Evolutionary conservation across 257 asterid species (phyloP).

Genomic region (Mitragyna speciosa): DNA sequence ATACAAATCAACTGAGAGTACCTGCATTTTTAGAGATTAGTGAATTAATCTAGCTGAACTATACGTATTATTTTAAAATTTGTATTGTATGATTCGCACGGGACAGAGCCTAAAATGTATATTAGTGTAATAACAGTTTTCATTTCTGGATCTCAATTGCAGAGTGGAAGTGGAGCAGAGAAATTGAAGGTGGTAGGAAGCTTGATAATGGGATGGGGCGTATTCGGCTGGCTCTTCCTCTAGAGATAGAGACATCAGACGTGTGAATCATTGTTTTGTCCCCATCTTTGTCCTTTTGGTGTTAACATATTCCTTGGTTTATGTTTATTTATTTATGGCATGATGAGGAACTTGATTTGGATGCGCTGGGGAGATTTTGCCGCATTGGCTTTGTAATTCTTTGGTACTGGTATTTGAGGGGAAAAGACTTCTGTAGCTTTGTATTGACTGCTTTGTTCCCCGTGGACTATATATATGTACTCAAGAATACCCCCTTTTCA

Average conservation of each 20-base stretch:
- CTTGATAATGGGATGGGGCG: slow-evolving; percentile 52
- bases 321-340: slow-evolving; percentile 21
- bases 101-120: not conserved
- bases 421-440: slow-evolving; percentile 11
- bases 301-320: slow-evolving; percentile 25
- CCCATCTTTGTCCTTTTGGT: slow-evolving; percentile 28
- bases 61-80: not conserved
- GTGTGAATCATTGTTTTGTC: not conserved
- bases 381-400: slow-evolving; percentile 40
- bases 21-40: no score
- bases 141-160: slow-evolving; percentile 31
- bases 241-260: slow-evolving; percentile 12
- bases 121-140: not conserved
- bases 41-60: no score
- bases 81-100: not conserved
- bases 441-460: slow-evolving; percentile 11
- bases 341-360: slow-evolving; percentile 18
- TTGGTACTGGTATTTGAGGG: slow-evolving; percentile 19
- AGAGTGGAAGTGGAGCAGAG: slow-evolving; percentile 66
- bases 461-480: not conserved
- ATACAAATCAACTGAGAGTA: no score
- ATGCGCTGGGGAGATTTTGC: slow-evolving; percentile 22
- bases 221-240: slow-evolving; percentile 52
- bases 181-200: slow-evolving; percentile 55
- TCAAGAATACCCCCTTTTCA: not conserved